phyloP scores from a whole-genome alignment of 345 rosid species.

The Eucalyptus erythrocorys region DNA sequence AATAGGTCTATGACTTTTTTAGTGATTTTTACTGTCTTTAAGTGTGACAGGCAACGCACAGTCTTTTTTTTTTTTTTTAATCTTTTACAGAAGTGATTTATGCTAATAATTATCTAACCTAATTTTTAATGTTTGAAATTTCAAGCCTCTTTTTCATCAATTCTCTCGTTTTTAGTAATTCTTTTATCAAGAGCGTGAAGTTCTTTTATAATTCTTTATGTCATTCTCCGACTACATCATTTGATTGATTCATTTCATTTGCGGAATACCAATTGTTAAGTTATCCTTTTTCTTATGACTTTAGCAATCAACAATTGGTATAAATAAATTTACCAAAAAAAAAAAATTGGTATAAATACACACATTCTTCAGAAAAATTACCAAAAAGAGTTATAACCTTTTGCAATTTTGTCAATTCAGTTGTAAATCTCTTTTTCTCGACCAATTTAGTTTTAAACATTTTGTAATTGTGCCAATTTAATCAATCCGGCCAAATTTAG shows the following conservation, averaged over 20 bases:
- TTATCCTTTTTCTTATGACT: not conserved
- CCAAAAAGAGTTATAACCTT: too few relatives aligned
- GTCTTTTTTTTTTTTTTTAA: too few relatives aligned
- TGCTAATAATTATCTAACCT: not conserved
- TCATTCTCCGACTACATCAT: not conserved
- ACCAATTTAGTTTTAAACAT: too few relatives aligned
- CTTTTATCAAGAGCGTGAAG: not conserved
- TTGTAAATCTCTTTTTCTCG: too few relatives aligned
- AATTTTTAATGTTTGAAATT: not conserved
- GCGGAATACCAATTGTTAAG: not conserved
- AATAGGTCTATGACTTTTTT: fast-evolving
- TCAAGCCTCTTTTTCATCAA: not conserved
- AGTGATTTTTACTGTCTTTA: too few relatives aligned
- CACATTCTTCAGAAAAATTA: too few relatives aligned
- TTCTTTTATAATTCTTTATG: not conserved
- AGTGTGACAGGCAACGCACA: fast-evolving
- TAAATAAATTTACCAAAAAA: too few relatives aligned
- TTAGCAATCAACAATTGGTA: too few relatives aligned
- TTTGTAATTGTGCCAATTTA: fast-evolving
- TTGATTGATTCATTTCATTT: not conserved
- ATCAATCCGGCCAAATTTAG: fast-evolving
- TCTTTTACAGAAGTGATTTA: too few relatives aligned
- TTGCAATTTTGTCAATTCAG: too few relatives aligned
- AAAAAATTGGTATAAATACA: too few relatives aligned
- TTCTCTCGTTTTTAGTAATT: not conserved